These are phyloP conservation scores for Salisapilia sapeloensis DNA, from an alignment of 352 stramenopile genomes.

Conservation along the genomic window DNA sequence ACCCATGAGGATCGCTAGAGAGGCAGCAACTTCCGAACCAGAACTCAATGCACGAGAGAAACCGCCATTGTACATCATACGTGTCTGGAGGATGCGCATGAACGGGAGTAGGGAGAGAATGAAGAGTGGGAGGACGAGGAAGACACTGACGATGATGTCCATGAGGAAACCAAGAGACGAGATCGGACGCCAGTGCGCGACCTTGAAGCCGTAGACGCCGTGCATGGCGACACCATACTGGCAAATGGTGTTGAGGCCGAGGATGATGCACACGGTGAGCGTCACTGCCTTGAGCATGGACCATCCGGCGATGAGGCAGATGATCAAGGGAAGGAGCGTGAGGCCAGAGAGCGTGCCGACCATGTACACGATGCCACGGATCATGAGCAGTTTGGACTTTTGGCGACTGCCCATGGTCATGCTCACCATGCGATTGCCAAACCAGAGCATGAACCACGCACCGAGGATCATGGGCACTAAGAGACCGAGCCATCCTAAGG, in stretches of 20 bases:
- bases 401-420: slow-evolving; percentile 31
- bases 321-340: slow-evolving; percentile 24
- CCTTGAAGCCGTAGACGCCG: slow-evolving; percentile 31
- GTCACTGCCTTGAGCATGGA: slow-evolving; percentile 43
- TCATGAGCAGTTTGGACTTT: slow-evolving; percentile 28
- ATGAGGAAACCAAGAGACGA: slow-evolving; percentile 69
- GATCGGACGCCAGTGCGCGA: slow-evolving; percentile 53
- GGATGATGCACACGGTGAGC: slow-evolving; percentile 41
- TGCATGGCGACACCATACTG: slow-evolving; percentile 60
- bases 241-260: slow-evolving; percentile 52
- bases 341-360: slow-evolving; percentile 39
- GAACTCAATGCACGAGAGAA: slow-evolving; percentile 65
- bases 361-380: slow-evolving; percentile 65
- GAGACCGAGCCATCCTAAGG: slow-evolving; percentile 17
- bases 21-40: slow-evolving; percentile 66
- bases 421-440: slow-evolving; percentile 25
- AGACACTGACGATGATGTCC: slow-evolving; percentile 68
- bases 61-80: slow-evolving; percentile 78
- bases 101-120: slow-evolving; percentile 65
- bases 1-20: slow-evolving; percentile 58
- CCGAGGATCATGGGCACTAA: slow-evolving; percentile 28
- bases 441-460: slow-evolving; percentile 31
- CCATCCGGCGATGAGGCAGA: slow-evolving; percentile 40
- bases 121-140: slow-evolving; percentile 59
- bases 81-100: slow-evolving; percentile 73